These are phyloP conservation scores for Salix caprea DNA, from an alignment of 345 rosid genomes.

Conservation along the genomic window DNA sequence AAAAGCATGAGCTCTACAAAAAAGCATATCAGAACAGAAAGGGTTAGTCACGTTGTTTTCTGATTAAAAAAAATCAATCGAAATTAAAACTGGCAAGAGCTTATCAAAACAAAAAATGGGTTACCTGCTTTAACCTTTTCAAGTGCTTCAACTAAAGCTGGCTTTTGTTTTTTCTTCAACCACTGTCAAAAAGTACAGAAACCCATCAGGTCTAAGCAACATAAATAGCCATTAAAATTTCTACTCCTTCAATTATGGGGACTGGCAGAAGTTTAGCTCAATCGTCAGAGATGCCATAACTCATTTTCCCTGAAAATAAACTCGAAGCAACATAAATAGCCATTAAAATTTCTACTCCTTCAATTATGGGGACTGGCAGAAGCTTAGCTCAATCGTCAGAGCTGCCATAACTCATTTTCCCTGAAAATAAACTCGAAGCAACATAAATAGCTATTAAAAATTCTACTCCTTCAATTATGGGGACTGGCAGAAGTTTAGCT, in stretches of 20 bases:
- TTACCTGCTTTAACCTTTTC: conserved; percentile 90
- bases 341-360: background rate
- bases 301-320: background rate
- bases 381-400: background rate
- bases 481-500: background rate
- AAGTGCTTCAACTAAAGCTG: conserved; percentile 76
- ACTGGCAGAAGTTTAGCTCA: background rate
- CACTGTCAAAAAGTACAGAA: conserved; percentile 40
- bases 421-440: background rate
- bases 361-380: background rate
- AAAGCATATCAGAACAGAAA: background rate
- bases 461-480: background rate
- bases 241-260: background rate
- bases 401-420: background rate
- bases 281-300: background rate
- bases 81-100: conserved; percentile 1
- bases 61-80: background rate
- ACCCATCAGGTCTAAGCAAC: background rate
- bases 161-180: conserved; percentile 56
- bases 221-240: background rate
- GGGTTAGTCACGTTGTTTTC: background rate
- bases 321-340: background rate
- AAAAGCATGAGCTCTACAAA: conserved; percentile 64
- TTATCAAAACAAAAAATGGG: background rate
- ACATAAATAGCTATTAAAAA: background rate